These are phyloP conservation scores for Cyberlindnera japonica DNA, from an alignment of 805 yeast genomes.

Conservation along the genomic window DNA sequence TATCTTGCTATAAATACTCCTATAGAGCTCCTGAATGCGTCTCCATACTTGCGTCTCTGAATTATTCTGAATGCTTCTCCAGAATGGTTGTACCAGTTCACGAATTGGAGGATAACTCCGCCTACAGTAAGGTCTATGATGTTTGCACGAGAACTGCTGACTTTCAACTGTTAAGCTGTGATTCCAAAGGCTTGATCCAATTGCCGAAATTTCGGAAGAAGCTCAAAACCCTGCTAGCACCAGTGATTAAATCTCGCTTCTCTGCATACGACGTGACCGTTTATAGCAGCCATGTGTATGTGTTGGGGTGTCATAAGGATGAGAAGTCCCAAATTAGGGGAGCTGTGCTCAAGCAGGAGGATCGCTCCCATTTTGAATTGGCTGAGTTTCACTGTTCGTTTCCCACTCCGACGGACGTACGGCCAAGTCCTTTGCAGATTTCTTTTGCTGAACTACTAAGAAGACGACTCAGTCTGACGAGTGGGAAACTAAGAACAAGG, in stretches of 20 bases:
- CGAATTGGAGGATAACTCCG: conserved; percentile 28
- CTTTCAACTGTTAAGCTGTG: conserved; percentile 24
- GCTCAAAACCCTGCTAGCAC: neutral
- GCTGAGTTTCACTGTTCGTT: conserved; percentile 34
- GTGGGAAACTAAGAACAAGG: conserved; percentile 47
- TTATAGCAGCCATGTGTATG: conserved; percentile 17
- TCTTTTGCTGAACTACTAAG: conserved; percentile 43
- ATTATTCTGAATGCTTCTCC: neutral
- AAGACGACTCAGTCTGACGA: conserved; percentile 44
- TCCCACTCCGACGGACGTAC: conserved; percentile 19
- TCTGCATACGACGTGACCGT: neutral
- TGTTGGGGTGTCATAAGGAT: conserved; percentile 30
- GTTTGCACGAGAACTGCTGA: conserved; percentile 32
- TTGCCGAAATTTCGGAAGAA: conserved; percentile 29
- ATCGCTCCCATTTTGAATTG: conserved; percentile 12
- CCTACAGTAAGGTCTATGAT: conserved; percentile 37
- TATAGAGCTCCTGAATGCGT: neutral
- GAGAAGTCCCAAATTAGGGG: conserved; percentile 36
- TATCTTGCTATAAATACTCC: neutral
- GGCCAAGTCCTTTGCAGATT: conserved; percentile 35
- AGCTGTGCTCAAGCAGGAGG: conserved; percentile 32
- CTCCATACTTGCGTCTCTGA: neutral
- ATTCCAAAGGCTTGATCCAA: conserved; percentile 33
- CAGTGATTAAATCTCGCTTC: neutral
- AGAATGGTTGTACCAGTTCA: conserved; percentile 2